phyloP scores from a whole-genome alignment of 2,329 filamentous ascomycete species.

The Diaporthe destruens region DNA sequence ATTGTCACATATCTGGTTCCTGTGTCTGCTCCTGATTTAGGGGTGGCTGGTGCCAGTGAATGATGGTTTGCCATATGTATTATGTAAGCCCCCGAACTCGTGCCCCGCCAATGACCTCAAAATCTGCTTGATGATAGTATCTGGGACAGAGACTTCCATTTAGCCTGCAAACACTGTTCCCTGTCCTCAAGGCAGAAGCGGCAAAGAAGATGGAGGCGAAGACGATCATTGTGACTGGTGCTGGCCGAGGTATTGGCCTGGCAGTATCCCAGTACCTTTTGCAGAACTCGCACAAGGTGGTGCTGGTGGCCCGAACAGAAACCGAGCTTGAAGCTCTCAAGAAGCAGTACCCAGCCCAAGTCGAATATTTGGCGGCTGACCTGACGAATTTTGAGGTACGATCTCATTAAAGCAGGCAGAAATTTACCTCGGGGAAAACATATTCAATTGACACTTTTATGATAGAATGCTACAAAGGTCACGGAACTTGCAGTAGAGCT shows the following conservation, averaged over 20 bases:
- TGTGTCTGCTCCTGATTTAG: not conserved
- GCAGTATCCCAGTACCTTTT: slow-evolving; percentile 67
- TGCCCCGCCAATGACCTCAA: slow-evolving; percentile 35
- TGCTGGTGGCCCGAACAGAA: slow-evolving; percentile 68
- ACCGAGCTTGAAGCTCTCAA: slow-evolving; percentile 64
- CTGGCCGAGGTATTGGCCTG: slow-evolving; percentile 73
- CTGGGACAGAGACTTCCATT: not conserved
- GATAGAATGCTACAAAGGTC: slow-evolving; percentile 69
- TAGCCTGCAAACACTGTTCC: not conserved
- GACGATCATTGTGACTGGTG: slow-evolving; percentile 77
- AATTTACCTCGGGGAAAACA: not conserved
- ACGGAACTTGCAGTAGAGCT: slow-evolving; percentile 73
- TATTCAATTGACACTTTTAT: slow-evolving; percentile 10
- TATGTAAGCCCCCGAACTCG: not conserved
- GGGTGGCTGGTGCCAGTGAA: not conserved
- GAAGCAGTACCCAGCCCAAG: slow-evolving; percentile 63
- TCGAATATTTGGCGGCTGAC: slow-evolving; percentile 69
- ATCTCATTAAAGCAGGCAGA: not conserved
- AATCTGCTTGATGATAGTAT: slow-evolving; percentile 19
- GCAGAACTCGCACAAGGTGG: slow-evolving; percentile 66
- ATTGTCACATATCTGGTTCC: not conserved
- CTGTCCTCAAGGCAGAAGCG: not conserved
- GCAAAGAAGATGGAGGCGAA: slow-evolving; percentile 64
- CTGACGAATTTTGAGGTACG: slow-evolving; percentile 64
- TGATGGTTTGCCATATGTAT: slow-evolving; percentile 22